phyloP scores from a whole-genome alignment of 139 green algal species.

The Microglena sp. region DNA sequence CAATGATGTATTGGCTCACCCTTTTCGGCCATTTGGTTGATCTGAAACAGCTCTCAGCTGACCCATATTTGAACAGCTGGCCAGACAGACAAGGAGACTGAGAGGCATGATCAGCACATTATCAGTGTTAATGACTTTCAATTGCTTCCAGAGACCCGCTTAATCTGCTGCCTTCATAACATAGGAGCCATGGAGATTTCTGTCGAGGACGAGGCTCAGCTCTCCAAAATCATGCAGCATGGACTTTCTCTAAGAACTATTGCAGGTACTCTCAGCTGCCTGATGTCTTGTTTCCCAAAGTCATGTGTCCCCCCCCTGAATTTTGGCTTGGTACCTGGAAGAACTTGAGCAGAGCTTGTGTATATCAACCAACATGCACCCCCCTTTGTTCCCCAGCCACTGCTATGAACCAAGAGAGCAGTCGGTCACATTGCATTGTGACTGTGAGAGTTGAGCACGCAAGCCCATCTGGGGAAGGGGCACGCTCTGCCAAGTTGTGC shows the following conservation, averaged over 20 bases:
- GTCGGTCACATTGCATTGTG: conserved; percentile 63
- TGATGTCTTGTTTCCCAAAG: neutral
- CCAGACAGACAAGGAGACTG: neutral
- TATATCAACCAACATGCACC: neutral
- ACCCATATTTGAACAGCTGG: too few relatives aligned
- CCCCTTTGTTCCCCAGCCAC: conserved; percentile 20
- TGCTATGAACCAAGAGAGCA: conserved; percentile 51
- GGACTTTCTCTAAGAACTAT: conserved; percentile 40
- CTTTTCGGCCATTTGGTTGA: too few relatives aligned
- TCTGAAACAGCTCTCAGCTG: too few relatives aligned
- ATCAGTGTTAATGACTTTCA: neutral
- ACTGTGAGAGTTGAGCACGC: conserved; percentile 45
- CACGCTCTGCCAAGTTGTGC: conserved; percentile 50
- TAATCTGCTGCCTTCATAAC: neutral
- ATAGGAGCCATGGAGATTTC: conserved; percentile 32
- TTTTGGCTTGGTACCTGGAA: neutral
- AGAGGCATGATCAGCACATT: neutral
- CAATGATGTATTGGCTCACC: too few relatives aligned
- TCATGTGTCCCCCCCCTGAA: neutral
- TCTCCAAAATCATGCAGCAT: conserved; percentile 37
- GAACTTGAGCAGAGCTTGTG: neutral
- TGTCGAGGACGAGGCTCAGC: conserved; percentile 46
- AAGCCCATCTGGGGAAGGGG: conserved; percentile 27
- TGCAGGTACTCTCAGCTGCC: conserved; percentile 13
- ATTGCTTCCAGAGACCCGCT: neutral